Evolutionary conservation across 2,329 filamentous ascomycete genomes (phyloP), one percentile per base, ranked within the genome.

Genomic region (Hypoxylon sp.): DNA sequence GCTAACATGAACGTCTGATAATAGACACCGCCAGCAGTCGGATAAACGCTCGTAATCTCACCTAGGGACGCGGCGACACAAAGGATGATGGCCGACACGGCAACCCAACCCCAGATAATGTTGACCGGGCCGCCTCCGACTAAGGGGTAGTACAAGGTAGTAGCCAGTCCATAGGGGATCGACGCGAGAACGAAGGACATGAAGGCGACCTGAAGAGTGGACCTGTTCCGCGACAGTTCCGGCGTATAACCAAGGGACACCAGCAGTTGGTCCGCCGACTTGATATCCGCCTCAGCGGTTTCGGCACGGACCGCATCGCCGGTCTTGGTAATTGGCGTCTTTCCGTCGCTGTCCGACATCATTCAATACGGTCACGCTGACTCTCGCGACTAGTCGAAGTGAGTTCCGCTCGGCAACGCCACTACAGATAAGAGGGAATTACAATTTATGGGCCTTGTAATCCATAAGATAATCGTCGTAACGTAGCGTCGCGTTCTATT

Each of bases 1-100:
- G 90, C 85, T 12, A 94, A 85, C 87, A 92, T 92, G 75, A 91
- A 93, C 5, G 90, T 89, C 80, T 92, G 90, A 77, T 92, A 93
- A 80, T 94, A 93, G 57, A 93, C 90, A 76, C 90, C 91, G 73
- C 90, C 90, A 53, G 89, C 88, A n/a, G 90, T 93, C 21, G 91
- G 91, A 74, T 91, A 93, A 39, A 92, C 88, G 71, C 88, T 90
- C 63, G 90, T 92, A 74, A 93, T 91, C 79, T 93, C 91, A 69
- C 88, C 89, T 29, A 93, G 83, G 19, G 89, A 91, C 2, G 86
- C 81, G 29, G 91, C 90, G 30, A 93, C 89, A 76, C 89, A 91
- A 71, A 91, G 78, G 71, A 91, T 90, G 76, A 92, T 90, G 62
- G 85, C 69, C n/a, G 88, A 91, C 34, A 92, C 88, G 43, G 81